These are phyloP conservation scores for Acanthamoeba lenticulata DNA, from an alignment of 208 protist genomes.

Conservation along the genomic window DNA sequence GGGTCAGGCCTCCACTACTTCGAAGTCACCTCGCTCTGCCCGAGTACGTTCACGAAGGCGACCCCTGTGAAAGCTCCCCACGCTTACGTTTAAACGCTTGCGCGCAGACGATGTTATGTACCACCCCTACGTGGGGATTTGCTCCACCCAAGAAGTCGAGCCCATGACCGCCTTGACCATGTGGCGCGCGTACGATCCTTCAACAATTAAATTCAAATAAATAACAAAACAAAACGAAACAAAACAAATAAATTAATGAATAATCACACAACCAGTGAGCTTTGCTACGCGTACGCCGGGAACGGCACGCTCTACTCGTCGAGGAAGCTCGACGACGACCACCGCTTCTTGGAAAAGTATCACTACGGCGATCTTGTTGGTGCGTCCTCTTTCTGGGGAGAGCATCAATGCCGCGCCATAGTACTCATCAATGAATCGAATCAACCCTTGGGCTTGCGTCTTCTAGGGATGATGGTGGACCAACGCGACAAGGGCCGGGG, in stretches of 20 bases:
- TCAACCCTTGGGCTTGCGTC: neutral
- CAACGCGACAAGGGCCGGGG: neutral
- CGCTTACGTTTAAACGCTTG: neutral
- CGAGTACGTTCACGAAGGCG: neutral
- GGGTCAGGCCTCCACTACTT: neutral
- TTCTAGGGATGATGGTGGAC: neutral
- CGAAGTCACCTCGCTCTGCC: neutral
- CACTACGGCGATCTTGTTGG: neutral
- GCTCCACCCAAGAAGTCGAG: neutral
- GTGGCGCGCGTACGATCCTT: neutral
- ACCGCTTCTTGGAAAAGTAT: neutral
- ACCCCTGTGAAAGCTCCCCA: neutral
- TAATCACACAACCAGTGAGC: neutral
- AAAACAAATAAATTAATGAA: too few relatives aligned
- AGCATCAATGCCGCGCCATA: neutral
- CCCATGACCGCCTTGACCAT: neutral
- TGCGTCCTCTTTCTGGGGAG: neutral
- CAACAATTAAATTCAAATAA: too few relatives aligned
- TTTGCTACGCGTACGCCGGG: neutral
- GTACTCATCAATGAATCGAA: neutral
- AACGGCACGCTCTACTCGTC: neutral
- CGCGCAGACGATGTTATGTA: neutral
- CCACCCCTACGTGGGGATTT: neutral
- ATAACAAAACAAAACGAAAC: too few relatives aligned
- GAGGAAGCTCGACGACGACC: neutral